These are phyloP conservation scores for Cicer chorassanicum DNA, from an alignment of 306 rosid genomes.

Conservation along the genomic window DNA sequence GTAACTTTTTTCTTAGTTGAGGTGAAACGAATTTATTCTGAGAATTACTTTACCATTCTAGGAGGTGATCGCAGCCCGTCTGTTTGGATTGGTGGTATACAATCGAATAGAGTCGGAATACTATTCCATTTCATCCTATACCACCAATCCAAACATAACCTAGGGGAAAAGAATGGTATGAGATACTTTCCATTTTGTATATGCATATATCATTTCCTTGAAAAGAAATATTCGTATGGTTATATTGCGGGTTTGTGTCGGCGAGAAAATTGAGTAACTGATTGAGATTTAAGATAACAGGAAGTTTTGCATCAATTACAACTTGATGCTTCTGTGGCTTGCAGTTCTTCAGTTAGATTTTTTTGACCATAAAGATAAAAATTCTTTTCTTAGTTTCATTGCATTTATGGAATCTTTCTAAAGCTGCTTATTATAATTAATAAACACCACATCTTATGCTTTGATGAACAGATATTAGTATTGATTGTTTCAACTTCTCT, in stretches of 20 bases:
- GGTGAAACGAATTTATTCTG: conserved; percentile 26
- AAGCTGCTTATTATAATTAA: conserved; percentile 7
- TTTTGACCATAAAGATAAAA: background rate
- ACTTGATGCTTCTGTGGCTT: conserved; percentile 20
- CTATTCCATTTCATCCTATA: too few relatives aligned
- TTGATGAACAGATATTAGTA: conserved; percentile 10
- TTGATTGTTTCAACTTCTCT: conserved; percentile 16
- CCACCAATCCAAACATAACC: too few relatives aligned
- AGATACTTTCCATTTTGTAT: background rate
- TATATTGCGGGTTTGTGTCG: background rate
- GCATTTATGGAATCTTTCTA: conserved; percentile 13
- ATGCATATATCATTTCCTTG: background rate
- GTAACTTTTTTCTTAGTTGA: conserved; percentile 28
- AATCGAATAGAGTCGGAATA: too few relatives aligned
- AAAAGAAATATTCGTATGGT: background rate
- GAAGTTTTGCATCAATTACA: conserved; percentile 2
- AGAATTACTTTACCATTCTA: conserved; percentile 37
- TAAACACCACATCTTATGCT: conserved; percentile 10
- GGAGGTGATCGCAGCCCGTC: conserved; percentile 17
- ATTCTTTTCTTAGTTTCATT: background rate
- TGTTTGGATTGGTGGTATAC: too few relatives aligned
- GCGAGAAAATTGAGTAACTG: background rate
- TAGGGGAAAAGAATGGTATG: background rate
- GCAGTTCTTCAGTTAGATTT: conserved; percentile 16
- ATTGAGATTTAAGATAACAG: conserved; percentile 10